Evolutionary conservation across 2,329 filamentous ascomycete genomes (phyloP), one percentile per base, ranked within the genome.

Genomic region (Monilinia polystroma): DNA sequence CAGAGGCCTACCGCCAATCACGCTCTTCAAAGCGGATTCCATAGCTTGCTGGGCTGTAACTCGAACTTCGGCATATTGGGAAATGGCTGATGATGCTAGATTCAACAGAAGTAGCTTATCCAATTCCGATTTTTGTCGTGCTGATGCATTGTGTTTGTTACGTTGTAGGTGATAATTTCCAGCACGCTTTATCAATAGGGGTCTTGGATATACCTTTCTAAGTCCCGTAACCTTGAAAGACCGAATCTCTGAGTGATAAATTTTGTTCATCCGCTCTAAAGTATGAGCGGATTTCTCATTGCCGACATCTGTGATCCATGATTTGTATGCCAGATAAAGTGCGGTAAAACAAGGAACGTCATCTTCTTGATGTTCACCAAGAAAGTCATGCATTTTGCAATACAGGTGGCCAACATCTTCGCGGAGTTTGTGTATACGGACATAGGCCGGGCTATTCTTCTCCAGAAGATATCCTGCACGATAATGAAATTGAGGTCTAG

Each of bases 241-340:
- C 32, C 92, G 87, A 68, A 93, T 90, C 74, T 99, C 95, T 7
- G 92, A 89, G 73, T 89, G 88, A 76, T 97, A 90, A 0, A 99
- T 84, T 64, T 93, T 87, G 5, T 90, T 87, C 18, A 98, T 89
- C 26, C 95, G 85, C 76, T 99, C 95, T 12, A 98, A 82, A 2
- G 96, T 91, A 76, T 97, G 95, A 0, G 95, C 94, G 23, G 94
- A 97, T 68, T 94, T 86, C 79, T 99, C 95, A 68, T 97, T 96
- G 23, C 96, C 95, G 52, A 99, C 93, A 74, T 99, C 95, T 1
- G 96, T 93, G 74, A 99, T 98, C 93, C 93, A 99, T 11, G 92
- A 95, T 54, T 92, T 85, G 77, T 97, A 99, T 1, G 94, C 92
- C 29, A 90, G 90, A 78, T 97, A 99, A 2, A 99, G 80, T 0